Base-by-base conservation (phyloP, 805 yeast species). In the Ogataea dorogensis region DNA sequence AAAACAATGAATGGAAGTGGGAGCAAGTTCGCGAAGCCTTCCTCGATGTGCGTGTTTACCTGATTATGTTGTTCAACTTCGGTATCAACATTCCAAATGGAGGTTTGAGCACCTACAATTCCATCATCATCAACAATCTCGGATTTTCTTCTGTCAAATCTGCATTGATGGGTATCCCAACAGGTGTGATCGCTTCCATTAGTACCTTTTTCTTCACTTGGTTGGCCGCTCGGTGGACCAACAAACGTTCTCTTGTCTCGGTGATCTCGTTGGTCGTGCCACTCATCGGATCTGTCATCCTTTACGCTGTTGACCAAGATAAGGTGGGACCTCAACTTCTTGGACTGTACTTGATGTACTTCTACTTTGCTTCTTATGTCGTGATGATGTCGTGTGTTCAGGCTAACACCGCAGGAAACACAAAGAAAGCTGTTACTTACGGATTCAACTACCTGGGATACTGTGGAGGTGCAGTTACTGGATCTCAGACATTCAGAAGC, bases 401-500 rank as follows among this genome's bases (percentile, higher is more conserved):
- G 13, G 42, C 50, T 63, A 54, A 81, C 53, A 82, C 57, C 74
- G 79, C 31, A 5, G 40, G 40, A 3, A 17, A 26, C 24, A 36
- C 40, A 9, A 36, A 36, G n/a, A 36, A 36, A 50, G 64, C 72
- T 43, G 65, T 72, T 5, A 69, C 73, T 12, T 71, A 72, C 30
- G 77, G 79, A 3, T 56, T 74, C 19, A 69, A 70, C 28, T 65
- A 81, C 59, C 65, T 81, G 37, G 77, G 75, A 4, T 82, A 79
- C 51, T 77, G 85, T 33, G 70, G 73, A 27, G 85, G 86, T 11
- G 76, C 79, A 49, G 60, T 81, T 29, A 70, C 78, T 36, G 88
- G 88, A 4, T 86, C 89, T 6, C 86, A 81, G 56, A 68, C 84
- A 11, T 83, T 82, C 61, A 66, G 64, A 37, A 61, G 70, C 0